Base-by-base conservation (phyloP, 768 basidiomycete species). In the Psilocybe subaeruginosa region DNA sequence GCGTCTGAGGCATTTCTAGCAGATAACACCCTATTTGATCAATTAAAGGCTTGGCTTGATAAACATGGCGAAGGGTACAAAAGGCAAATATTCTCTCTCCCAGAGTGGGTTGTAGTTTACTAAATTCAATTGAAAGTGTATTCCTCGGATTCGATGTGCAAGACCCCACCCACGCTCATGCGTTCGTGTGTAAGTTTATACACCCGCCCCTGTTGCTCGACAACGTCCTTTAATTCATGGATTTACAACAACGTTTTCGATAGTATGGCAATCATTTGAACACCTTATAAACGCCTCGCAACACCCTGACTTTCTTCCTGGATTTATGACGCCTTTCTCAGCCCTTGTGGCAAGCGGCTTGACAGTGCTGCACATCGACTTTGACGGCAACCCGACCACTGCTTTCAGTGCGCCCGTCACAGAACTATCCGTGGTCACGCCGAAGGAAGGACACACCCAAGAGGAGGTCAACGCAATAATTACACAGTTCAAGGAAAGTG, bases 331-430 rank as follows among this genome's bases (percentile, higher is more conserved):
- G 9, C 6, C 27, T 29, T 45, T 55, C 11, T 0, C 6, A 46
- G 1, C 19, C 9, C 35, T n/a, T 23, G 27, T 55, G n/a, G 16
- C 23, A 16, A 39, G 37, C 30, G 19, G 11, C 27, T 12, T 30
- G 17, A 4, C 8, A 8, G n/a, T 55, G 31, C 39, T 27, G 11
- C 54, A 43, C 23, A 30, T 55, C 14, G 19, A 41, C 6, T 55
- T 43, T 31, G 54, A 55, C 19, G 41, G 30, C 2, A 39, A 55
- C 19, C 27, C 54, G n/a, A 55, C 39, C 14, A 46, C n/a, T n/a
- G 54, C 54, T 14, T 43, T 55, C 37, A 55, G 23, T 8, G 39
- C 54, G 12, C 39, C 54, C 4, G 41, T 55, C 39, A 55, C 54
- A 16, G 54, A 43, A 17, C 27, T 23, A 4, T 27, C 54, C 7